phyloP scores from a whole-genome alignment of 2,329 filamentous ascomycete genomes.

The Mariannaea sp. region DNA sequence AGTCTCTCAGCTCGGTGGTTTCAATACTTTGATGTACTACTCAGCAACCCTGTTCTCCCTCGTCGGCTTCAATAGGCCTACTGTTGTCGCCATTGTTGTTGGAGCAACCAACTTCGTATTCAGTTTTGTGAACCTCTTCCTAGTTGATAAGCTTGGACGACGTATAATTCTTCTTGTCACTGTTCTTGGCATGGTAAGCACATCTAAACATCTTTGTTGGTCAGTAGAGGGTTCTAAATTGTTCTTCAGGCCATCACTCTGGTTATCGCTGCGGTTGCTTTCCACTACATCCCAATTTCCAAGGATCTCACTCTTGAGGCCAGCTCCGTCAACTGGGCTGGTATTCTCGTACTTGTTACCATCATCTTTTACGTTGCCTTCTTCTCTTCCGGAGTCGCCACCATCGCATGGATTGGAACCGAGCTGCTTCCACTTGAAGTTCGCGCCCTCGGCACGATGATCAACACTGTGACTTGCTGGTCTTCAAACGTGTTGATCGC shows the following conservation, averaged over 20 bases:
- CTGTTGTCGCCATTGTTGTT: constrained; percentile 50
- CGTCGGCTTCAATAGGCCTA: constrained; percentile 53
- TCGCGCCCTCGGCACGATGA: constrained; percentile 51
- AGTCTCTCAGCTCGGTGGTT: constrained; percentile 53
- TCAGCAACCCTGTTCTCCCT: constrained; percentile 52
- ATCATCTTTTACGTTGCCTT: constrained; percentile 51
- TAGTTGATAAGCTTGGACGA: constrained; percentile 50
- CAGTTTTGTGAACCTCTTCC: constrained; percentile 49
- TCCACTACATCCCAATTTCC: constrained; percentile 52
- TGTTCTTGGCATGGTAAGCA: constrained; percentile 35
- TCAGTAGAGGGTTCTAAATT: neutral
- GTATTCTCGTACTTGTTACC: constrained; percentile 41
- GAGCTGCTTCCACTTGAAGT: constrained; percentile 53
- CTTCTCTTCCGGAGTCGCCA: constrained; percentile 46
- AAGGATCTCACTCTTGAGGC: constrained; percentile 44
- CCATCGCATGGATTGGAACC: constrained; percentile 51
- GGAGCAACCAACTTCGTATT: constrained; percentile 53
- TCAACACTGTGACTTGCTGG: constrained; percentile 51
- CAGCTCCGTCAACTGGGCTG: constrained; percentile 33
- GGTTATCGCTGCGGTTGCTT: constrained; percentile 46
- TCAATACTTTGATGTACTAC: constrained; percentile 57
- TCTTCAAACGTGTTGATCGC: constrained; percentile 53
- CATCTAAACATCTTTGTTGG: neutral
- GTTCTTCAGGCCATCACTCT: constrained; percentile 44
- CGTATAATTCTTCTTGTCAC: constrained; percentile 49